Evolutionary conservation across 1,284 basidiomycete species (phyloP).

Genomic region (Ceratobasidium theobromae): DNA sequence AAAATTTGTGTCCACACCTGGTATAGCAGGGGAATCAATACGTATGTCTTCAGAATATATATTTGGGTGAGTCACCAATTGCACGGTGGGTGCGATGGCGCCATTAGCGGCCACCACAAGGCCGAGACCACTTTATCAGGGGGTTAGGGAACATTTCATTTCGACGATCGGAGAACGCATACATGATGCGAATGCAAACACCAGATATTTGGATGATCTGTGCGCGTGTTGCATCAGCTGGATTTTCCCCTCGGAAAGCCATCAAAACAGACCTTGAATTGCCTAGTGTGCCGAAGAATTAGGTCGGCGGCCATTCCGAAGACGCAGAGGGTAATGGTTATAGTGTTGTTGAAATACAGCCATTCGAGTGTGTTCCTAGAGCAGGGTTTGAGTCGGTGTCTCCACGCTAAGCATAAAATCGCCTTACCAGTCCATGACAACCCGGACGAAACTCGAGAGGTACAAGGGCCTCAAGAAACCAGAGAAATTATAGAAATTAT

Average conservation of each 20-base stretch:
- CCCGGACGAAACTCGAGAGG: constrained; percentile 60
- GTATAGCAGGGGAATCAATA: background rate
- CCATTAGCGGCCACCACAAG: constrained; percentile 31
- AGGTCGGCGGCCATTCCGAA: constrained; percentile 47
- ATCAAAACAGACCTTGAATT: constrained; percentile 45
- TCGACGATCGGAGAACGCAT: constrained; percentile 15
- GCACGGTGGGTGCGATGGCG: constrained; percentile 26
- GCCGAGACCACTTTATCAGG: constrained; percentile 10
- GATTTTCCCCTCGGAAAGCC: background rate
- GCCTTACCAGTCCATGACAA: constrained; percentile 56
- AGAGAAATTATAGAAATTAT: constrained; percentile 65
- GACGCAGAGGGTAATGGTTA: constrained; percentile 42
- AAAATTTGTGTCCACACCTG: constrained; percentile 53
- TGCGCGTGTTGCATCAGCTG: background rate
- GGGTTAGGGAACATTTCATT: background rate
- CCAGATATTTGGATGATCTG: constrained; percentile 25
- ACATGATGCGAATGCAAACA: constrained; percentile 29
- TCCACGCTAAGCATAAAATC: too few species aligned
- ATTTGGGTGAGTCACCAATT: constrained; percentile 28
- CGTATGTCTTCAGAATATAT: constrained; percentile 56
- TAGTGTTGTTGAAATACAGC: constrained; percentile 38
- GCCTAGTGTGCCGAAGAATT: constrained; percentile 46
- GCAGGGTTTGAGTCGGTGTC: background rate
- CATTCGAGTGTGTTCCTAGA: constrained; percentile 34
- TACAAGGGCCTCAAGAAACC: constrained; percentile 64